Percentiles rank a stretch among this genome's conserved stretches.
These are phyloP conservation scores for Fusarium newnesense DNA, from an alignment of 2,329 filamentous ascomycete genomes.

Conservation along the genomic window DNA sequence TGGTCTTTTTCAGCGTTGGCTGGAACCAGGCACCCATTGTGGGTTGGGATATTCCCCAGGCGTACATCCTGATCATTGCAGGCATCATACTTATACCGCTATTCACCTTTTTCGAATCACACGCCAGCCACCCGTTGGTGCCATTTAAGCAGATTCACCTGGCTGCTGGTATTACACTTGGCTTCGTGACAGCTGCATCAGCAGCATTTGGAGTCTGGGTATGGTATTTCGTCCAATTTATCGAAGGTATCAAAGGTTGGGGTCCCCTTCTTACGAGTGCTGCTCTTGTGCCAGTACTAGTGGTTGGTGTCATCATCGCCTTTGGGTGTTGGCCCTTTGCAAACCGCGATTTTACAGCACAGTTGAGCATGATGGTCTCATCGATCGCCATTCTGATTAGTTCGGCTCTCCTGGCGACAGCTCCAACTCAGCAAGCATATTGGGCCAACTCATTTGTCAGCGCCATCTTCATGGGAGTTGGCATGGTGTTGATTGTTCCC, in stretches of 20 bases:
- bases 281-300: conserved; percentile 37
- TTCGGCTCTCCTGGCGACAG: conserved; percentile 39
- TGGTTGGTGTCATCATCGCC: conserved; percentile 30
- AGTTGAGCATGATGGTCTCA: conserved; percentile 30
- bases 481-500: conserved; percentile 39
- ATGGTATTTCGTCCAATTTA: conserved; percentile 42
- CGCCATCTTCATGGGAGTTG: conserved; percentile 40
- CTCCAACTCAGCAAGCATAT: conserved; percentile 37
- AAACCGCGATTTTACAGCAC: conserved; percentile 29
- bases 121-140: conserved; percentile 37
- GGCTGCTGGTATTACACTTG: conserved; percentile 26
- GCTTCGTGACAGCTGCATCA: conserved; percentile 33
- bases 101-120: conserved; percentile 32
- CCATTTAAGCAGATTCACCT: conserved; percentile 36
- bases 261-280: conserved; percentile 32
- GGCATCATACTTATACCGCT: conserved; percentile 28
- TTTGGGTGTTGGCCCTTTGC: conserved; percentile 30
- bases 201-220: conserved; percentile 41
- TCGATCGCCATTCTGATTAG: conserved; percentile 33
- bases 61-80: conserved; percentile 36
- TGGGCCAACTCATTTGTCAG: conserved; percentile 43
- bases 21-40: conserved; percentile 41
- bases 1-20: conserved; percentile 39
- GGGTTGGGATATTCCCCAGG: conserved; percentile 25
- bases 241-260: conserved; percentile 40